These are phyloP conservation scores for Aristolochia californica DNA, from an alignment of 164 flowering plant genomes.

Conservation along the genomic window DNA sequence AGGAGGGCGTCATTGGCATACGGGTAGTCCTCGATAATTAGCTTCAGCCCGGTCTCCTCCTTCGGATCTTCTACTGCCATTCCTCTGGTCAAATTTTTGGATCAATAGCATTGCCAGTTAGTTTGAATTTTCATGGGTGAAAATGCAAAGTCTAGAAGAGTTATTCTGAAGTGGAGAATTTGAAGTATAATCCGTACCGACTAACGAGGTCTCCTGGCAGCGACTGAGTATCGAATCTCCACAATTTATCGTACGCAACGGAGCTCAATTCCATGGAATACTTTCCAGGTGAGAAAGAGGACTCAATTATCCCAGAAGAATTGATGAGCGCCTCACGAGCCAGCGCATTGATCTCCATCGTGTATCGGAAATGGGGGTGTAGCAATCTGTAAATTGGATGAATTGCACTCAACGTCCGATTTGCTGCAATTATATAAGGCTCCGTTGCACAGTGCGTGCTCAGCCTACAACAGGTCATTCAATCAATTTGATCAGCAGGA, in stretches of 20 bases:
- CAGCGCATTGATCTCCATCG: slow-evolving; percentile 71
- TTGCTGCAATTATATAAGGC: slow-evolving; percentile 60
- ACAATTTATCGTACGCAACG: slow-evolving; percentile 35
- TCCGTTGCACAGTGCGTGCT: slow-evolving; percentile 55
- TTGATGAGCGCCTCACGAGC: slow-evolving; percentile 54
- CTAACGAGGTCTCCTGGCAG: slow-evolving; percentile 55
- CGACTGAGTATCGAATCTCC: slow-evolving; percentile 59
- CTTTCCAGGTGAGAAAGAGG: slow-evolving; percentile 37
- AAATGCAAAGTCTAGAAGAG: neutral
- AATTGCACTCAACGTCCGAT: slow-evolving; percentile 61
- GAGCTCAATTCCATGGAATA: slow-evolving; percentile 50
- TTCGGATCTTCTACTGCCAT: slow-evolving; percentile 65
- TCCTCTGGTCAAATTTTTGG: slow-evolving; percentile 31
- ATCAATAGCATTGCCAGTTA: neutral
- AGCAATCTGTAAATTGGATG: slow-evolving; percentile 66
- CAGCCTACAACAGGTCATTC: slow-evolving; percentile 33
- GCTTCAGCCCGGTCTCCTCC: slow-evolving; percentile 55
- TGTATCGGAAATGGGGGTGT: slow-evolving; percentile 64
- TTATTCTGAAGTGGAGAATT: neutral
- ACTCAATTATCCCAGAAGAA: slow-evolving; percentile 55
- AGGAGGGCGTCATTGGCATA: slow-evolving; percentile 67
- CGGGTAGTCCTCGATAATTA: slow-evolving; percentile 64
- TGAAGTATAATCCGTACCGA: slow-evolving; percentile 29
- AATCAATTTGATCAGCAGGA: neutral
- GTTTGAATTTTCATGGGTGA: neutral